phyloP scores from a whole-genome alignment of 805 yeast genomes.

The Pachysolen tannophilus region DNA sequence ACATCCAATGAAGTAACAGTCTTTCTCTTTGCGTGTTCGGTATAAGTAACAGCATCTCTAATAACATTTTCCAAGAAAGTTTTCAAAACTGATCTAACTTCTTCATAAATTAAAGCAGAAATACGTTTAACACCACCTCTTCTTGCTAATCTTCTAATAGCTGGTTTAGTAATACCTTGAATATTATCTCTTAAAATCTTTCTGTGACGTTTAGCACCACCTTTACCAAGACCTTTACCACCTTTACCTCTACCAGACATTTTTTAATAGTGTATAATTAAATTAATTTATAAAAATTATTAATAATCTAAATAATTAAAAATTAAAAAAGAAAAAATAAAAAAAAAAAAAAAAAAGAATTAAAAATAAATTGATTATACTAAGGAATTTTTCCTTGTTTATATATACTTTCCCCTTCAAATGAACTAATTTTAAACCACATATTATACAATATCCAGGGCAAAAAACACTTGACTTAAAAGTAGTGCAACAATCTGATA shows the following conservation, averaged over 20 bases:
- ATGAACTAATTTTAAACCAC: too few species aligned
- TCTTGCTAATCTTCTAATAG: conserved; percentile 99
- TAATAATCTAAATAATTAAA: conserved; percentile 16
- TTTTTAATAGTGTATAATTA: conserved; percentile 19
- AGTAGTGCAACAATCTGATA: too few species aligned
- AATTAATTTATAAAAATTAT: background rate
- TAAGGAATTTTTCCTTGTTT: conserved; percentile 12
- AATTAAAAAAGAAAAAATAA: conserved; percentile 9
- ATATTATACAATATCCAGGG: too few species aligned
- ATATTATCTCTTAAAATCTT: conserved; percentile 99
- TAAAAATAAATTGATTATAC: conserved; percentile 5
- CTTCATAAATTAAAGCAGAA: conserved; percentile 97
- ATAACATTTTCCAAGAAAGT: conserved; percentile 94
- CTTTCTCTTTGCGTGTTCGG: conserved; percentile 99
- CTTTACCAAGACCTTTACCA: conserved; percentile 99
- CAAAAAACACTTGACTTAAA: too few species aligned
- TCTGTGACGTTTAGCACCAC: conserved; percentile 99
- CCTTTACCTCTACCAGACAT: conserved; percentile 99
- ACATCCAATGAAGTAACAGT: conserved; percentile 98
- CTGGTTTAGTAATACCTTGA: conserved; percentile 99
- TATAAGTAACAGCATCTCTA: conserved; percentile 98
- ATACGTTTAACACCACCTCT: conserved; percentile 99
- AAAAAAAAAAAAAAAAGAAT: conserved; percentile 2
- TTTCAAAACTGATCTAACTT: conserved; percentile 95
- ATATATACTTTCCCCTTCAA: too few species aligned